phyloP scores from a whole-genome alignment of 2,329 filamentous ascomycete genomes.

The Phaeophleospora eucalypticola region DNA sequence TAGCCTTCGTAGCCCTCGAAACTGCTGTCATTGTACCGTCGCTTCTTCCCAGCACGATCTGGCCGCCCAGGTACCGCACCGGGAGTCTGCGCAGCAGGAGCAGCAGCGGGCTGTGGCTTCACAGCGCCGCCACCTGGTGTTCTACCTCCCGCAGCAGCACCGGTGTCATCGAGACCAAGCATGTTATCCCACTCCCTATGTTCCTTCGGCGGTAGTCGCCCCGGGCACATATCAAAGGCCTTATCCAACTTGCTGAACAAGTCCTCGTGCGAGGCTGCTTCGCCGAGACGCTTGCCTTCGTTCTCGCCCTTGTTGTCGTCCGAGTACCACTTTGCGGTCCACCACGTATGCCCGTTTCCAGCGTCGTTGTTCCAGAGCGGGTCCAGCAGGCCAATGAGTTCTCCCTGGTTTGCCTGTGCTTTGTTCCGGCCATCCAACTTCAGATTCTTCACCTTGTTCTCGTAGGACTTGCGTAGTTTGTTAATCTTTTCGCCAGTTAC shows the following conservation, averaged over 20 bases:
- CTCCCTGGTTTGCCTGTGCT: slow-evolving; percentile 37
- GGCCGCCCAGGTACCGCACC: slow-evolving; percentile 52
- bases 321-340: slow-evolving; percentile 26
- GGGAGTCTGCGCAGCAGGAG: slow-evolving; percentile 41
- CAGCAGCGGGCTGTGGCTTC: slow-evolving; percentile 30
- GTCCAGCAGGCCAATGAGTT: slow-evolving; percentile 35
- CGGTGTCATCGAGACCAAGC: slow-evolving; percentile 43
- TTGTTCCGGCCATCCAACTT: slow-evolving; percentile 49
- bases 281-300: slow-evolving; percentile 38
- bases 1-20: slow-evolving; percentile 70
- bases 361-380: slow-evolving; percentile 25
- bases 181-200: slow-evolving; percentile 40
- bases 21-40: slow-evolving; percentile 69
- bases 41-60: slow-evolving; percentile 66
- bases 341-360: slow-evolving; percentile 21
- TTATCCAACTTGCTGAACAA: slow-evolving; percentile 37
- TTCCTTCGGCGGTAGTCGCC: slow-evolving; percentile 40
- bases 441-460: slow-evolving; percentile 49
- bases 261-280: slow-evolving; percentile 27
- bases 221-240: slow-evolving; percentile 42
- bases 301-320: slow-evolving; percentile 25
- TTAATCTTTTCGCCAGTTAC: slow-evolving; percentile 63
- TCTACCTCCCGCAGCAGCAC: slow-evolving; percentile 27
- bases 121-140: slow-evolving; percentile 6
- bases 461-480: slow-evolving; percentile 56